Percentiles rank a stretch among this genome's conserved stretches.
Conservation (phyloP, 441 rosid genomes). For the Gossypium schwendimanii region DNA sequence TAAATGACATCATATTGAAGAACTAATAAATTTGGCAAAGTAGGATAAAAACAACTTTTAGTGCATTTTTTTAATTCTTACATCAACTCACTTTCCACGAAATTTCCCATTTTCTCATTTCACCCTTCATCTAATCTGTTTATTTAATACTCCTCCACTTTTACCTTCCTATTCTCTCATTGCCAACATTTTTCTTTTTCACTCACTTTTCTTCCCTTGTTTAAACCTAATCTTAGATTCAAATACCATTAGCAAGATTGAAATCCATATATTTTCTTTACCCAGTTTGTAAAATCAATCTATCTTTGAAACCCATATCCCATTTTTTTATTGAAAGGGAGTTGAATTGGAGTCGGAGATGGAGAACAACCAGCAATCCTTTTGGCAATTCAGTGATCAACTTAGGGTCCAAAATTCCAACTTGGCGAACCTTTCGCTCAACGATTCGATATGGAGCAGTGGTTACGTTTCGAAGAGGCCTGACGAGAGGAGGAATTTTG, state of each 20-base stretch:
- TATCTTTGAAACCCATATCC: slow-evolving; percentile 17
- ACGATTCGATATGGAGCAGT: slow-evolving; percentile 83
- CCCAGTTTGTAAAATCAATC: slow-evolving; percentile 7
- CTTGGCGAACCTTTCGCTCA: slow-evolving; percentile 66
- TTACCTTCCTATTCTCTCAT: not conserved
- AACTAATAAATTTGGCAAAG: no score
- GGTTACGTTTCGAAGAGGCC: slow-evolving; percentile 37
- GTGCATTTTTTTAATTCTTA: slow-evolving; percentile 15
- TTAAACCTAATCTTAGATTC: not conserved
- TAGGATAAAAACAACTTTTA: no score
- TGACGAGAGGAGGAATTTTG: slow-evolving; percentile 65
- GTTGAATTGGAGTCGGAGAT: slow-evolving; percentile 30
- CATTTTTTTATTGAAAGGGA: not conserved
- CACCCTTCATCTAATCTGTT: no score
- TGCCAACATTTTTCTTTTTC: not conserved
- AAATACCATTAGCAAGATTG: not conserved
- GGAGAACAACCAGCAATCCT: slow-evolving; percentile 59
- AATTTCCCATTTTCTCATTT: slow-evolving; percentile 21
- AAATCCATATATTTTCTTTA: not conserved
- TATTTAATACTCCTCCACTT: not conserved
- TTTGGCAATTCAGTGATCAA: slow-evolving; percentile 89
- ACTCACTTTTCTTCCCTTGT: not conserved
- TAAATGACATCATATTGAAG: no score
- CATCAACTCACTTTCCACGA: not conserved
- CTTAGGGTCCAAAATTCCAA: slow-evolving; percentile 51